Evolutionary conservation across 805 yeast genomes (phyloP).

Genomic region (Suhomyces canberraensis): DNA sequence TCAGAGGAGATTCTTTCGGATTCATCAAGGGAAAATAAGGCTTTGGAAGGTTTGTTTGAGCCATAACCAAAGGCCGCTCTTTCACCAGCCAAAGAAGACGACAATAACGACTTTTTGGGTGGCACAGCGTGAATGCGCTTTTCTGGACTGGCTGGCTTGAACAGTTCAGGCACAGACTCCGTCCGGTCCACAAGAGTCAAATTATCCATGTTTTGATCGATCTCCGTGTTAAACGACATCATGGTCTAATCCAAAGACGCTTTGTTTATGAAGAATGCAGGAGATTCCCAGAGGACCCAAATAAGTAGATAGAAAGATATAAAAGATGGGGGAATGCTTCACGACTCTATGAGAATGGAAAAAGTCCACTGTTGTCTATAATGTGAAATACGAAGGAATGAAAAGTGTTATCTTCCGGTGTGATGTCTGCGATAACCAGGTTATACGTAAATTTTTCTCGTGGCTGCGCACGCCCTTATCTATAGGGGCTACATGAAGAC

Average conservation of each 20-base stretch:
- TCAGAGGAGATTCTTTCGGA: neutral
- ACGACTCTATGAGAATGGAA: no score
- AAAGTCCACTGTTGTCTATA: neutral
- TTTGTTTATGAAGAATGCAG: no score
- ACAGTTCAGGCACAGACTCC: neutral
- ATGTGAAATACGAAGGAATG: no score
- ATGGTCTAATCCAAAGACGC: no score
- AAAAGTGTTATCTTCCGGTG: neutral
- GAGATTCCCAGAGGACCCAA: no score
- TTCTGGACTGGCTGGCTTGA: neutral
- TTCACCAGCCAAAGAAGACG: conserved; percentile 27
- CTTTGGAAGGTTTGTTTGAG: conserved; percentile 3
- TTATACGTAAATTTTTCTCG: neutral
- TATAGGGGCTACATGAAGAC: no score
- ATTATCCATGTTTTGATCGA: conserved; percentile 4
- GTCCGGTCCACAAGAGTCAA: conserved; percentile 1
- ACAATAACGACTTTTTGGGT: conserved; percentile 21
- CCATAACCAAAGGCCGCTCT: conserved; percentile 1
- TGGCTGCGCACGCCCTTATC: conserved; percentile 1
- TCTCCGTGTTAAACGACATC: conserved; percentile 6
- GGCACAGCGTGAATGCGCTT: neutral
- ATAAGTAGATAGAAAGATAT: no score
- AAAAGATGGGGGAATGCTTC: no score
- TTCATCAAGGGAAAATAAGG: conserved; percentile 14
- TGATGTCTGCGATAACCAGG: no score